Evolutionary conservation across 2,329 filamentous ascomycete species (phyloP), one percentile per base, ranked within the genome.

Genomic region (Microcyclosporella mali): DNA sequence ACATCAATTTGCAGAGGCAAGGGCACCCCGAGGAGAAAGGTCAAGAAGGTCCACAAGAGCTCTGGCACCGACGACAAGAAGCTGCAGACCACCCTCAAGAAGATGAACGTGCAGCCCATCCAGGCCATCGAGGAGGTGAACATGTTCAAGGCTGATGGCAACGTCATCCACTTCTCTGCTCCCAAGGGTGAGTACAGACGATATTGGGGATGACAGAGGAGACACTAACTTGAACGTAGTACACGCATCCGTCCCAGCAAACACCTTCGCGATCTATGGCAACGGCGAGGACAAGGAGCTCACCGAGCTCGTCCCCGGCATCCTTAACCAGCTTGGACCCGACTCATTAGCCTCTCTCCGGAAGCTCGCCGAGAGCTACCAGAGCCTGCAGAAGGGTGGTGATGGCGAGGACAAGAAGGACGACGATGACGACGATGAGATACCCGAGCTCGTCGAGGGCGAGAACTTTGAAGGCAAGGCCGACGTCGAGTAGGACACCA

Each of bases 111-210:
- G 47, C 92, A 98, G 81, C 92, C 92, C 64, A 97, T 98, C 73
- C 89, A 94, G 78, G 88, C 86, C 57, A 98, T 98, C 64, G 92
- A 98, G 82, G 92, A 98, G 79, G 92, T 98, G 70, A 98, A 98
- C 84, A 98, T 98, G 92, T 98, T 98, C 84, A 98, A 98, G 85
- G 85, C 86, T 68, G 92, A 98, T 69, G 92, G 92, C 71, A 98
- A 98, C 72, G 92, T 98, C 71, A 97, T 98, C 66, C 92, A 98
- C 81, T 98, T 98, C 70, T 85, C 88, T 63, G 87, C 87, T 65
- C 92, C 92, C 61, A 95, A 95, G 79, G 92, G 92, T 97, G 74
- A 66, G 80, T 75, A 10, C 32, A n/a, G 11, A 16, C 17, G 14
- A 28, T 11, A 21, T 15, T 2, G 15, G 8, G 29, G 15, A 17